Evolutionary conservation across 1,284 basidiomycete species (phyloP), one percentile per base, ranked within the genome.

Genomic region (Vanrija sp.): DNA sequence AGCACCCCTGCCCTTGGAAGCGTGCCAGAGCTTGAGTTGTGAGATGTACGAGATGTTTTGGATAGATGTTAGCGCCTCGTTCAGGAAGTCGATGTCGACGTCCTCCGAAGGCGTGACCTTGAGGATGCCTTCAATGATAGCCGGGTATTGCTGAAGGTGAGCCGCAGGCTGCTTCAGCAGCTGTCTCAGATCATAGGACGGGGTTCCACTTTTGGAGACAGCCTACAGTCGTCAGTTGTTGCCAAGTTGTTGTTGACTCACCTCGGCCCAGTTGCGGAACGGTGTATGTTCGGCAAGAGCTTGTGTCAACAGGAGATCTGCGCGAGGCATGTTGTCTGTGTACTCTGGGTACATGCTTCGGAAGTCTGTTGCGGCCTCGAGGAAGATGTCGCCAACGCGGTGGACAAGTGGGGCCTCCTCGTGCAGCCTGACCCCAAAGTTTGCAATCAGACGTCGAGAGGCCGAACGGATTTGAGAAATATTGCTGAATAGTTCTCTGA

Each of bases 361-460:
- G 79, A 97, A 98, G 67, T 94, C 89, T 1, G 89, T 86, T 0
- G 91, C 91, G 0, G 91, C 88, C 16, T 86, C 84, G 48, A 97
- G 78, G 68, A 97, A 90, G 51, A 98, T 85, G 69, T 98, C 93
- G 0, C 94, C 95, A 45, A 98, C 88, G 45, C 82, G 82, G 60
- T 87, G 84, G 43, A 97, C 87, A 47, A 97, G 81, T 0, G 90
- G 89, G 16, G 82, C 82, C 65, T 94, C 86, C 73, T 97, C 93
- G 46, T 91, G 82, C 69, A 97, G 90, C 25, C 93, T 84, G 21
- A 93, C 86, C 52, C 87, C 85, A 78, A 98, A 83, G 34, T 86
- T 83, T 66, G 96, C 91, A 25, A 98, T 80, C 21, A 98, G 79
- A 2, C 85, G 81, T 10, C 85, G 82, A 62, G 91, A 94, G 64